Percentiles rank a stretch among this genome's conserved stretches.
Conservation (phyloP, 1,284 basidiomycete species). For the Cryptococcus sp. region DNA sequence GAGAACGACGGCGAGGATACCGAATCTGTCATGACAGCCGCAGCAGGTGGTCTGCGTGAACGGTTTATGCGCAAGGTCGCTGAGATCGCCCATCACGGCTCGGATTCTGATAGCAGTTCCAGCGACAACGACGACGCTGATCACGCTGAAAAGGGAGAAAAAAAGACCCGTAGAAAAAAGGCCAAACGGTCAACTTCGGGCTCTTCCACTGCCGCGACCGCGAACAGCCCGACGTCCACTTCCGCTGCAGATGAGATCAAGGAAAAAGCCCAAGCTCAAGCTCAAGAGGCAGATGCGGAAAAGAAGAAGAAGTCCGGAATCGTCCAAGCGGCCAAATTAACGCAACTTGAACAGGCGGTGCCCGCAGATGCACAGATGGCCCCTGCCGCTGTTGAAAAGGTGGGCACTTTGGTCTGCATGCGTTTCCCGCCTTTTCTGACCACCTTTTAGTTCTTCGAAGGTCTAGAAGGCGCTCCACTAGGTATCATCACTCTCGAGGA, state of each 20-base stretch:
- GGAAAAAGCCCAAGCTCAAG: conserved; percentile 16
- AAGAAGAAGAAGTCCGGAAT: conserved; percentile 54
- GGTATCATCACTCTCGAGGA: conserved; percentile 94
- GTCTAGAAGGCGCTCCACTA: conserved; percentile 70
- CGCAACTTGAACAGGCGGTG: conserved; percentile 71
- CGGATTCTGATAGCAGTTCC: conserved; percentile 59
- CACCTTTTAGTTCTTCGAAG: conserved; percentile 65
- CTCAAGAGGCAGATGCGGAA: conserved; percentile 34
- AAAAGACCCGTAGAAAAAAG: conserved; percentile 22
- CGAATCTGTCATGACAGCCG: conserved; percentile 52
- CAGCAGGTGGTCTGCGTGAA: conserved; percentile 55
- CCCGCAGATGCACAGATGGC: conserved; percentile 77
- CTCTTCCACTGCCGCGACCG: conserved; percentile 8
- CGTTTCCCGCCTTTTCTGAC: neutral
- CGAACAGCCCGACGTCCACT: conserved; percentile 30
- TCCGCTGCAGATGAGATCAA: conserved; percentile 28
- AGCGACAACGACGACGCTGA: conserved; percentile 58
- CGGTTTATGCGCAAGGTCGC: conserved; percentile 40
- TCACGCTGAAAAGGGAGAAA: conserved; percentile 21
- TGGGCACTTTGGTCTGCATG: conserved; percentile 38
- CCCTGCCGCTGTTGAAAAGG: conserved; percentile 68
- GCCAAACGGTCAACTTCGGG: conserved; percentile 11
- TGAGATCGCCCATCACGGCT: conserved; percentile 53
- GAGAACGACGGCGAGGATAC: conserved; percentile 34
- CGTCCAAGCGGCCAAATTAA: conserved; percentile 54